Base-by-base conservation (phyloP, 768 basidiomycete genomes). In the Podaxis rugospora region DNA sequence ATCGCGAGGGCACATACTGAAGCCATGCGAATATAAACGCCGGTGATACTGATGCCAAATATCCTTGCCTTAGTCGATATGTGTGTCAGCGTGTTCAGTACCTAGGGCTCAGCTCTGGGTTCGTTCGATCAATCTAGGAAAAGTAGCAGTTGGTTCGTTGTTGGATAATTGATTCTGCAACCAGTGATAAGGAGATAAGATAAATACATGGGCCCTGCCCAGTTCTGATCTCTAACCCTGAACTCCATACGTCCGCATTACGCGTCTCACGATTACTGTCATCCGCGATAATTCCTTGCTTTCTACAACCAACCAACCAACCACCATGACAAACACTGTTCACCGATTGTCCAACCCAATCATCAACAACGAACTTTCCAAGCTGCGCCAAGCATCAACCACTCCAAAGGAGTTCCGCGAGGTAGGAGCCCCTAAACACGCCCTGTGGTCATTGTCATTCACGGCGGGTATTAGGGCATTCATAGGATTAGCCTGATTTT, bases 11-110 rank as follows among this genome's bases (percentile, higher is more conserved):
- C 68, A 71, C 58, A 67, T 91, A 39, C 77, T 97, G 61, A 93
- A 92, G 72, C 87, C 95, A 37, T 97, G 94, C 73, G 92, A 96
- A 75, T 97, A 97, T 72, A 97, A 96, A 71, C 81, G 90, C 66
- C 80, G 94, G 69, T 96, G 73, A 82, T n/a, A 35, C 28, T 42
- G 28, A 16, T 35, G 28, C 23, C 25, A 25, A 25, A 63, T 35
- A 46, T 21, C 44, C 10, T 46, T 46, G 40, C 40, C 40, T 42
- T 32, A 7, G 6, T 32, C 28, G 39, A 40, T 40, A 44, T 44
- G 28, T 32, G 28, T 32, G 6, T 7, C 28, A 32, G 28, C 14
- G 18, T 44, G 14, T 44, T 44, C 11, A n/a, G 42, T 16, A 44
- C 42, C 5, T 4, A n/a, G 16, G 5, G 16, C 28, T 32, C 42